A percentile compares a stretch with the other conserved stretches of the same genome.
These are phyloP conservation scores for Phaseolus coccineus DNA, from an alignment of 331 rosid genomes.

Conservation along the genomic window DNA sequence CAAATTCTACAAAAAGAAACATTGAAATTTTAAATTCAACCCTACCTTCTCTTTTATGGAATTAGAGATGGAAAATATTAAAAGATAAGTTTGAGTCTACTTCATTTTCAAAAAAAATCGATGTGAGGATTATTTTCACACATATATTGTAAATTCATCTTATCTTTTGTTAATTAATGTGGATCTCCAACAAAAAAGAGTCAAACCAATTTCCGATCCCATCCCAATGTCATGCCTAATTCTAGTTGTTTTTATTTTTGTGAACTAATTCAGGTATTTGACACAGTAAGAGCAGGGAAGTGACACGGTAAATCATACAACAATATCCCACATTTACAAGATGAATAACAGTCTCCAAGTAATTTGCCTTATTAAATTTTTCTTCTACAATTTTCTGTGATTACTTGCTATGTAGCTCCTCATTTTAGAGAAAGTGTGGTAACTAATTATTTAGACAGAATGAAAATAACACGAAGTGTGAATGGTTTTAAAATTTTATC, in stretches of 20 bases:
- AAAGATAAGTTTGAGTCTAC: too few relatives aligned
- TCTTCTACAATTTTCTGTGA: slow-evolving; percentile 9
- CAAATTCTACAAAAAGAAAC: too few relatives aligned
- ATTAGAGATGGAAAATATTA: too few relatives aligned
- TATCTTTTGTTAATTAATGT: too few relatives aligned
- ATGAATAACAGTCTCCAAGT: slow-evolving; percentile 5
- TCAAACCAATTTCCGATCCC: too few relatives aligned
- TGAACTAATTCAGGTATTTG: neutral
- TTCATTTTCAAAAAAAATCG: too few relatives aligned
- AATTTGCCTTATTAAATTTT: neutral
- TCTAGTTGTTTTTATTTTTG: neutral
- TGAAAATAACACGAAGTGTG: neutral
- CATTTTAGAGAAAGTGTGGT: neutral
- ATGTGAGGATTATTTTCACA: too few relatives aligned
- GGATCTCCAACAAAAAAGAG: too few relatives aligned
- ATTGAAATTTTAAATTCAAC: too few relatives aligned
- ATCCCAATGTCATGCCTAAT: too few relatives aligned
- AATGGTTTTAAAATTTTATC: neutral
- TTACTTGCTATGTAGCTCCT: slow-evolving; percentile 11
- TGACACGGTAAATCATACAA: slow-evolving; percentile 27
- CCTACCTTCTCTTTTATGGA: too few relatives aligned
- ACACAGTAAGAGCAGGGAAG: neutral
- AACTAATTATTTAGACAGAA: neutral
- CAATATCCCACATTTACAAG: slow-evolving; percentile 21
- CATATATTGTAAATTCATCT: too few relatives aligned